Percentiles rank a stretch among this genome's conserved stretches.
These are phyloP conservation scores for Capsicum pubescens DNA, from an alignment of 257 asterid species.

Conservation along the genomic window DNA sequence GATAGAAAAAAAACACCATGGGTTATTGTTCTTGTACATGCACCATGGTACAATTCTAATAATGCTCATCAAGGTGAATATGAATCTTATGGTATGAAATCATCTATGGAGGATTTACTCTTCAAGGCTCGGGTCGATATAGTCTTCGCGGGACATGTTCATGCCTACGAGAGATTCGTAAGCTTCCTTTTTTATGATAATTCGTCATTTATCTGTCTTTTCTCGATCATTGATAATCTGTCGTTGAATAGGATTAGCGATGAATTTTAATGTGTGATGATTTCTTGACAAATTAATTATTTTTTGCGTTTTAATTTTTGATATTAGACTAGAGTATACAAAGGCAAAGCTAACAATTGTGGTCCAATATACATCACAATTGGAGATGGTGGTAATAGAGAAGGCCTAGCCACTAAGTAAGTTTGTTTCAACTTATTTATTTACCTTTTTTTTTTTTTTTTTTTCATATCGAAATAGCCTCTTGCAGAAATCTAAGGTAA, in stretches of 20 bases:
- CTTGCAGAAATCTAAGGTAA: no score
- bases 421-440: not conserved
- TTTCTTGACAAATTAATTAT: not conserved
- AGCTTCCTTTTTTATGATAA: slow-evolving; percentile 30
- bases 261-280: not conserved
- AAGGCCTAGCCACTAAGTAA: slow-evolving; percentile 79
- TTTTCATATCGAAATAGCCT: no score
- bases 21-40: slow-evolving; percentile 68
- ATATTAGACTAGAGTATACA: slow-evolving; percentile 60
- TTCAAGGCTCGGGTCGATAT: slow-evolving; percentile 64
- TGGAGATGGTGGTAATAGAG: slow-evolving; percentile 89
- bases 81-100: slow-evolving; percentile 65
- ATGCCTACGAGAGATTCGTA: slow-evolving; percentile 94
- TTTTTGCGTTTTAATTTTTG: not conserved
- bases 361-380: slow-evolving; percentile 70
- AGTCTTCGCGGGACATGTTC: slow-evolving; percentile 89
- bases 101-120: slow-evolving; percentile 68
- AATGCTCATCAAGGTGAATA: slow-evolving; percentile 77
- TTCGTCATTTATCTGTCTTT: not conserved
- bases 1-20: slow-evolving; percentile 77
- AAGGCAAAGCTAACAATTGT: slow-evolving; percentile 54
- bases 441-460: not conserved
- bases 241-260: not conserved
- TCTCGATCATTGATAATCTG: not conserved
- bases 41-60: slow-evolving; percentile 90